Percentiles rank a stretch among this genome's conserved stretches.
phyloP scores from a whole-genome alignment of 768 basidiomycete genomes.

The Trametes cinnabarina region DNA sequence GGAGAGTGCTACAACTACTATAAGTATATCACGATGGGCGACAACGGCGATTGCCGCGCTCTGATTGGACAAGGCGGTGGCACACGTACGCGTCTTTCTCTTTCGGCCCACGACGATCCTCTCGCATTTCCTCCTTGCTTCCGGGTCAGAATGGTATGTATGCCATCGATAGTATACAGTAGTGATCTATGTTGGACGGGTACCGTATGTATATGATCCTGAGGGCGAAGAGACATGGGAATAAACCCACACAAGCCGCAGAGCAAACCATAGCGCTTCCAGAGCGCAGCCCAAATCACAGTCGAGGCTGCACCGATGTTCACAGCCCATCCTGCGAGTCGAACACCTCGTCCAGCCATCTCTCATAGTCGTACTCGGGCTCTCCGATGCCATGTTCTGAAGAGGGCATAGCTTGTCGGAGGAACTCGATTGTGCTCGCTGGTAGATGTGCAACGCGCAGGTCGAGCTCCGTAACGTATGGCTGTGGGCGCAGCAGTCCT shows the following conservation, averaged over 20 bases:
- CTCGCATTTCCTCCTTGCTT: background rate
- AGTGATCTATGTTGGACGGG: conserved; percentile 11
- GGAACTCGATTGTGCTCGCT: conserved; percentile 69
- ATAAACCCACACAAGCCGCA: background rate
- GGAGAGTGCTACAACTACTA: conserved; percentile 19
- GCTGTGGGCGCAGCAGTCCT: conserved; percentile 43
- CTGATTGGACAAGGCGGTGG: conserved; percentile 21
- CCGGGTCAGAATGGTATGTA: background rate
- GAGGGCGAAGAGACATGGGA: background rate
- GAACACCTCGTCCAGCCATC: conserved; percentile 80
- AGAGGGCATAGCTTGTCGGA: conserved; percentile 78
- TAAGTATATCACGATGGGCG: conserved; percentile 30
- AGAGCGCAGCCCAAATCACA: conserved; percentile 6
- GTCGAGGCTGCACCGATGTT: background rate
- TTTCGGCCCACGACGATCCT: conserved; percentile 1
- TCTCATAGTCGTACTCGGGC: conserved; percentile 75
- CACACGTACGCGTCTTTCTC: background rate
- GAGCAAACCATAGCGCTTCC: conserved; percentile 3
- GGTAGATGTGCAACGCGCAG: conserved; percentile 83
- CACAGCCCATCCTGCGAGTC: conserved; percentile 24
- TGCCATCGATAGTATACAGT: conserved; percentile 16
- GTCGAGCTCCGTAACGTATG: conserved; percentile 92
- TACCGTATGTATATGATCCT: conserved; percentile 2
- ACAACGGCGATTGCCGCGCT: conserved; percentile 30
- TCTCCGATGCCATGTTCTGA: conserved; percentile 53